Conservation (phyloP, 2,329 filamentous ascomycete genomes). For the Pseudogymnoascus verrucosus region DNA sequence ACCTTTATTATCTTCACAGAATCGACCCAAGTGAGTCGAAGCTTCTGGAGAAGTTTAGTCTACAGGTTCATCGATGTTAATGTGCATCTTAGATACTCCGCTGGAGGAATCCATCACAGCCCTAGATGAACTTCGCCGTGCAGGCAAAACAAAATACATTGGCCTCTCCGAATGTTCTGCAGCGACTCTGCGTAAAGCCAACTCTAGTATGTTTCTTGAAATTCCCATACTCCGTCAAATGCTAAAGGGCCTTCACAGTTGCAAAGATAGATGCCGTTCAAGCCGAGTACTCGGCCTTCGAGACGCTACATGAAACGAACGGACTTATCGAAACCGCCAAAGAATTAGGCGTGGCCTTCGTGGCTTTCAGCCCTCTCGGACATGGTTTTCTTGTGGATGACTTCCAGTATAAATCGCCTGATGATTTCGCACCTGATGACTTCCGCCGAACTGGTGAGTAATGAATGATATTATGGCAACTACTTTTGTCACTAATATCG, state of each 20-base stretch:
- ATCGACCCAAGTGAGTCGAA: conserved; percentile 23
- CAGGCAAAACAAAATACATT: conserved; percentile 43
- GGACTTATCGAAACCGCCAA: conserved; percentile 34
- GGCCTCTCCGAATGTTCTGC: conserved; percentile 41
- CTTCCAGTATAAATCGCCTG: conserved; percentile 27
- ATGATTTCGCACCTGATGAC: conserved; percentile 20
- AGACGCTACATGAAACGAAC: conserved; percentile 34
- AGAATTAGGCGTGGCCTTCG: conserved; percentile 35
- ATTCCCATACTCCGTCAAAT: neutral
- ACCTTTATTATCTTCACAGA: conserved; percentile 34
- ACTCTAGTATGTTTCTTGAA: conserved; percentile 13
- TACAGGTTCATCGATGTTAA: neutral
- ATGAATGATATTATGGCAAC: neutral
- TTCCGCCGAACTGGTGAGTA: conserved; percentile 19
- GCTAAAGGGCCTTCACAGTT: conserved; percentile 25
- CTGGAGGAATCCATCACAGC: conserved; percentile 40
- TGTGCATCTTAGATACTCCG: conserved; percentile 26
- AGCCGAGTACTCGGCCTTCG: conserved; percentile 38
- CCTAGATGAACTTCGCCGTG: conserved; percentile 37
- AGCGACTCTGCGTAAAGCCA: conserved; percentile 36
- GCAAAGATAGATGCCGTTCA: conserved; percentile 40
- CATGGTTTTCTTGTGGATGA: conserved; percentile 40
- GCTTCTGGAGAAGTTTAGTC: neutral
- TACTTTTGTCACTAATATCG: neutral
- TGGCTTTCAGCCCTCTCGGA: conserved; percentile 39